A percentile compares a stretch with the other conserved stretches of the same genome.
Evolutionary conservation across 2,329 filamentous ascomycete genomes (phyloP).

Genomic region (Calonectria leucothoes): DNA sequence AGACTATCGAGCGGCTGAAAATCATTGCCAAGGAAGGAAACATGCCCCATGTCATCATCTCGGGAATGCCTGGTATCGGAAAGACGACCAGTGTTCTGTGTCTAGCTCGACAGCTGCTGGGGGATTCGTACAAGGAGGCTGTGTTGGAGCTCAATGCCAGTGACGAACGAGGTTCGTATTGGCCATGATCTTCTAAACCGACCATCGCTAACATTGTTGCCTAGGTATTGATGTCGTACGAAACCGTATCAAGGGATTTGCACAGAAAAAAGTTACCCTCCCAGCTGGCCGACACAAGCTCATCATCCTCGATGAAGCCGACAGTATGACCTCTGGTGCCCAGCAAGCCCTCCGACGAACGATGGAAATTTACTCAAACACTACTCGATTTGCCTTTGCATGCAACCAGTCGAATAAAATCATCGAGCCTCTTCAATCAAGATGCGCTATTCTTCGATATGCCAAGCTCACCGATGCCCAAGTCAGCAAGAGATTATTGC

Average conservation of each 20-base stretch:
- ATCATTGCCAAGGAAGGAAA: slow-evolving; percentile 99
- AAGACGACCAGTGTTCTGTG: slow-evolving; percentile 98
- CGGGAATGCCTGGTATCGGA: slow-evolving; percentile 98
- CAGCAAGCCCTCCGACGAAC: slow-evolving; percentile 95
- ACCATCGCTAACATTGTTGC: neutral
- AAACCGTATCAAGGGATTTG: slow-evolving; percentile 97
- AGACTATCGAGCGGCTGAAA: slow-evolving; percentile 96
- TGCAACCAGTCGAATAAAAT: slow-evolving; percentile 99
- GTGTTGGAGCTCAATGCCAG: slow-evolving; percentile 96
- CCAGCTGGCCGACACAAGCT: slow-evolving; percentile 93
- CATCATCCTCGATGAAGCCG: slow-evolving; percentile 97
- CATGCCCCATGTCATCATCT: slow-evolving; percentile 99
- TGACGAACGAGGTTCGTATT: slow-evolving; percentile 82
- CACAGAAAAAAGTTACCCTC: slow-evolving; percentile 98
- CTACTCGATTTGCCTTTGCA: slow-evolving; percentile 96
- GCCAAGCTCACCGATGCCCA: slow-evolving; percentile 92
- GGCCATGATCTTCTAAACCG: too few species aligned
- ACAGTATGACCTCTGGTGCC: slow-evolving; percentile 97
- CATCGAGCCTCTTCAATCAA: slow-evolving; percentile 97
- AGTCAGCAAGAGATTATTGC: slow-evolving; percentile 88
- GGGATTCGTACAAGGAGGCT: slow-evolving; percentile 96
- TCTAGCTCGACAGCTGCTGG: slow-evolving; percentile 89
- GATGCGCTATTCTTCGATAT: slow-evolving; percentile 96
- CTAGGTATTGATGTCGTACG: slow-evolving; percentile 94
- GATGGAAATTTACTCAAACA: slow-evolving; percentile 99